Percentiles rank a stretch among this genome's conserved stretches.
Evolutionary conservation across 345 rosid genomes (phyloP).

Genomic region (Hypericum androsaemum): DNA sequence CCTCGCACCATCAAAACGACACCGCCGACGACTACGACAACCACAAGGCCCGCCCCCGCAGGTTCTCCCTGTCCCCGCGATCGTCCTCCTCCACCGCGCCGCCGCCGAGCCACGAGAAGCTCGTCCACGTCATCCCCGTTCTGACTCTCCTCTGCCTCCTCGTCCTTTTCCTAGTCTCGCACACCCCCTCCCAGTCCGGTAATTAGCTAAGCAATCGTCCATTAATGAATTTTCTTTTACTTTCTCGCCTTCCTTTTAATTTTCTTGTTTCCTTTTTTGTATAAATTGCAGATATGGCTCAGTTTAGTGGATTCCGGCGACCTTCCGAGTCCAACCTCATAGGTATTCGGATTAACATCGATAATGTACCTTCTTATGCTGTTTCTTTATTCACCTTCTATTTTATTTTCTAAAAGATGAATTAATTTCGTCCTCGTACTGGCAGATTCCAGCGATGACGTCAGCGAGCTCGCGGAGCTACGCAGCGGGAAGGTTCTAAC

Average conservation of each 20-base stretch:
- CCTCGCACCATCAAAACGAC: conserved; percentile 17
- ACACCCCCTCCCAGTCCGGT: conserved; percentile 73
- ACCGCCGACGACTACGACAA: conserved; percentile 33
- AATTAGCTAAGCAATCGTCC: conserved; percentile 2
- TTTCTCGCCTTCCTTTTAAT: background rate
- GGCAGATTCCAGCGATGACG: conserved; percentile 30
- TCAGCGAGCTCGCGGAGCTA: conserved; percentile 23
- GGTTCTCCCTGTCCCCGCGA: conserved; percentile 32
- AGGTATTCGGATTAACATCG: conserved; percentile 31
- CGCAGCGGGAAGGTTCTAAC: conserved; percentile 37
- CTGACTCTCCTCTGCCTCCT: conserved; percentile 73
- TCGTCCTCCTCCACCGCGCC: conserved; percentile 20
- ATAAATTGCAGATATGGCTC: conserved; percentile 59
- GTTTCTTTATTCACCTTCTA: background rate
- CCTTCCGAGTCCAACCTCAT: conserved; percentile 27
- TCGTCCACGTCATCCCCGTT: conserved; percentile 79
- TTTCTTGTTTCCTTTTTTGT: conserved; percentile 3
- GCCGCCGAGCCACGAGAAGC: conserved; percentile 39
- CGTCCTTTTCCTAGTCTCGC: conserved; percentile 74
- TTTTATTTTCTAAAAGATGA: background rate
- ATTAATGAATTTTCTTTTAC: background rate
- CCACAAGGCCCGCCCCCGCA: conserved; percentile 47
- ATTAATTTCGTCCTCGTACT: background rate
- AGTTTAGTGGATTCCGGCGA: conserved; percentile 53
- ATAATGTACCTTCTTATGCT: background rate